These are phyloP conservation scores for Xylaria sp. DNA, from an alignment of 2,329 filamentous ascomycete genomes.

Conservation along the genomic window DNA sequence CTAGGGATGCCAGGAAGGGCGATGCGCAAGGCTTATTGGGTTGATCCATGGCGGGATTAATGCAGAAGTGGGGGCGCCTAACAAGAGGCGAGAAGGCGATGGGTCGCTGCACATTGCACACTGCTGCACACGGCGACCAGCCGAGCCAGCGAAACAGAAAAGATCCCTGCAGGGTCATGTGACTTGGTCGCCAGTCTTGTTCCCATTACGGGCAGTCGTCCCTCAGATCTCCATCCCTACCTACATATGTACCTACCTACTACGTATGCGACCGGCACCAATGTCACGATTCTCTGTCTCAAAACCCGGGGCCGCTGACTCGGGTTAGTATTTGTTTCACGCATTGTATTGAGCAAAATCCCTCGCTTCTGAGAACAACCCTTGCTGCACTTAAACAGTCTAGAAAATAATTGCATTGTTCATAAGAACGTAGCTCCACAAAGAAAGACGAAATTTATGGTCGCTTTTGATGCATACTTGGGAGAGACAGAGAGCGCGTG, in stretches of 20 bases:
- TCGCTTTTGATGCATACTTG: not conserved
- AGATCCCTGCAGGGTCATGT: slow-evolving; percentile 34
- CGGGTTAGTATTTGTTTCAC: slow-evolving; percentile 32
- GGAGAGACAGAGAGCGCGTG: not conserved
- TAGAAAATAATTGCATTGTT: not conserved
- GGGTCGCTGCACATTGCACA: too few species aligned
- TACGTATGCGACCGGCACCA: slow-evolving; percentile 26
- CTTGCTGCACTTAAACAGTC: not conserved
- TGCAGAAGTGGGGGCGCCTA: slow-evolving; percentile 14
- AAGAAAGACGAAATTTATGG: not conserved
- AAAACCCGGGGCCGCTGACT: slow-evolving; percentile 34
- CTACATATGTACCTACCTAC: not conserved
- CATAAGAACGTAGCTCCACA: not conserved
- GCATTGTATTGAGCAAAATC: slow-evolving; percentile 26
- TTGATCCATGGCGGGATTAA: slow-evolving; percentile 24
- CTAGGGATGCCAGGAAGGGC: slow-evolving; percentile 8
- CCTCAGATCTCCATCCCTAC: slow-evolving; percentile 25
- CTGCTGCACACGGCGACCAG: too few species aligned
- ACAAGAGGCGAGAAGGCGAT: not conserved
- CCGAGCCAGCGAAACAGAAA: too few species aligned
- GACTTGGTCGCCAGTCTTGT: slow-evolving; percentile 21
- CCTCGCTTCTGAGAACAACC: slow-evolving; percentile 21
- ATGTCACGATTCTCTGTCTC: slow-evolving; percentile 31
- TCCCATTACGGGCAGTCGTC: slow-evolving; percentile 15
- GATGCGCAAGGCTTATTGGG: slow-evolving; percentile 12